Evolutionary conservation across 179 eudicot genomes (phyloP).

Genomic region (Beta macrorhiza): DNA sequence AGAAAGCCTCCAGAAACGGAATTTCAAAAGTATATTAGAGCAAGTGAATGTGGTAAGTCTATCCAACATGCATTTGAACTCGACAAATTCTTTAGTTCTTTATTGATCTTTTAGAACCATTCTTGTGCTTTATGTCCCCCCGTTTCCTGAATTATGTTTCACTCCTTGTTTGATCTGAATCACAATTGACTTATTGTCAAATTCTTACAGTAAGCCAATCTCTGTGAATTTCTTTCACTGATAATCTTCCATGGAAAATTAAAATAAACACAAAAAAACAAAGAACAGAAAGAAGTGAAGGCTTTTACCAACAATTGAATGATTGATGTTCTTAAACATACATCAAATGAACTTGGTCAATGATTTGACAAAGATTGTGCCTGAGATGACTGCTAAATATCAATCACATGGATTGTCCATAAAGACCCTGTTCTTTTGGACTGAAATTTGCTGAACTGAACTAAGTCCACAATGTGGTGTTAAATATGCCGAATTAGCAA

Average conservation of each 20-base stretch:
- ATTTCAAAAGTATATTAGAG: slow-evolving; percentile 54
- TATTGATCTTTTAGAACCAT: neutral
- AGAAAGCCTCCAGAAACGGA: slow-evolving; percentile 42
- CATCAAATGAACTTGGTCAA: neutral
- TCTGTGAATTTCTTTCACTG: neutral
- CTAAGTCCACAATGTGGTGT: neutral
- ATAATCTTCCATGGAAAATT: neutral
- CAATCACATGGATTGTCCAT: neutral
- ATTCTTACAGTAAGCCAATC: neutral
- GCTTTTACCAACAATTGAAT: neutral
- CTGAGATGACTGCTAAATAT: neutral
- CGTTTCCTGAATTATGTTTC: neutral
- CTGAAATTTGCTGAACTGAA: neutral
- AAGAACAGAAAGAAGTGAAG: neutral
- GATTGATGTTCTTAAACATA: neutral
- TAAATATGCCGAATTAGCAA: neutral
- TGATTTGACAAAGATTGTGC: neutral
- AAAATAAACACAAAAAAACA: neutral
- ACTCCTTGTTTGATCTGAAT: neutral
- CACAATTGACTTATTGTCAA: neutral
- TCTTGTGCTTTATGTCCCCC: neutral
- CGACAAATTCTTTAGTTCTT: neutral
- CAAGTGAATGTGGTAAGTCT: slow-evolving; percentile 43
- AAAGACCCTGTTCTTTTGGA: too few relatives aligned
- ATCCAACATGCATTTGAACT: neutral